Evolutionary conservation across 2,329 filamentous ascomycete genomes (phyloP).

Genomic region (Diaporthe amygdali): DNA sequence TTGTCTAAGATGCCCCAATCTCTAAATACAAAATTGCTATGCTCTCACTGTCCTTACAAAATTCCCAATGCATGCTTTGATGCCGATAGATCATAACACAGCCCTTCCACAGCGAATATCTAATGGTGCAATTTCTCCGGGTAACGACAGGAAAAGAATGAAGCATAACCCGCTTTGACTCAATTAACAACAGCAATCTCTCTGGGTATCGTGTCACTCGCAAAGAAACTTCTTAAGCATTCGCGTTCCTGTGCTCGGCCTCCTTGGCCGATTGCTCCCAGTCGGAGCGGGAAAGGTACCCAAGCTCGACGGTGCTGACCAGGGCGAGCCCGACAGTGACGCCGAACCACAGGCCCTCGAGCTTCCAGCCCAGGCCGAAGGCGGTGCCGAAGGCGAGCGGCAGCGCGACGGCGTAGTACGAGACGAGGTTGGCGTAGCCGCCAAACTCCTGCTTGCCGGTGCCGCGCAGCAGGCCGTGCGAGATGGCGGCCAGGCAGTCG

Average conservation of each 20-base stretch:
- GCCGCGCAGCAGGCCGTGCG: slow-evolving; percentile 84
- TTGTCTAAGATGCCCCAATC: background rate
- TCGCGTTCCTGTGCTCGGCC: slow-evolving; percentile 56
- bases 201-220: background rate
- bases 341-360: slow-evolving; percentile 83
- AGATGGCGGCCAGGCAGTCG: slow-evolving; percentile 79
- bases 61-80: background rate
- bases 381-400: slow-evolving; percentile 81
- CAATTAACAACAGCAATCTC: background rate
- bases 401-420: slow-evolving; percentile 86
- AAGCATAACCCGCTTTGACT: background rate
- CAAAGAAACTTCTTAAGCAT: slow-evolving; percentile 39
- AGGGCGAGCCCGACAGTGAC: slow-evolving; percentile 74
- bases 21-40: background rate
- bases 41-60: background rate
- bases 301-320: slow-evolving; percentile 60
- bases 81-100: background rate
- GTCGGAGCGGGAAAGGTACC: slow-evolving; percentile 55
- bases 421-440: slow-evolving; percentile 84
- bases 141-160: background rate
- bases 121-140: background rate
- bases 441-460: slow-evolving; percentile 89
- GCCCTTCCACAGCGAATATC: background rate
- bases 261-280: slow-evolving; percentile 60
- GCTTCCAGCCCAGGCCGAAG: slow-evolving; percentile 77